Evolutionary conservation across 192 early-diverging fungal genomes (phyloP).

Genomic region (Coemansia sp.): DNA sequence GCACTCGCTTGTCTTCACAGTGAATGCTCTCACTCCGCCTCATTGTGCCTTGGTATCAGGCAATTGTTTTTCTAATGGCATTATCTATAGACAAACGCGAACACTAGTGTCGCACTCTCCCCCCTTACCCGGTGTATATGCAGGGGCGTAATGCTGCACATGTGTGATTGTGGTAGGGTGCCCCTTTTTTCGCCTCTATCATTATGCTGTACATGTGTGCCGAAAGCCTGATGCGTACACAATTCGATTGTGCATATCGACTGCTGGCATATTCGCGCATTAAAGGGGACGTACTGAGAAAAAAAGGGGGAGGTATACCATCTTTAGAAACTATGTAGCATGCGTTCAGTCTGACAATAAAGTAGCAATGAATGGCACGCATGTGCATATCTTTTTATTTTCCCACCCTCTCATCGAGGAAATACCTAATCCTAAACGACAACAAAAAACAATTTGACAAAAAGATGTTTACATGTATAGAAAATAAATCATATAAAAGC

Average conservation of each 20-base stretch:
- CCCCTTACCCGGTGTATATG: not conserved
- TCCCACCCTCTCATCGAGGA: not conserved
- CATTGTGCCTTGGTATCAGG: not conserved
- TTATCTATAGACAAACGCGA: not conserved
- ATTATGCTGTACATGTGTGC: not conserved
- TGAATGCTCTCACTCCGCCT: not conserved
- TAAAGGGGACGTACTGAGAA: not conserved
- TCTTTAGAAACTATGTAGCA: not conserved
- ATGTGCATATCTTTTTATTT: not conserved
- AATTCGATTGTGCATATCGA: not conserved
- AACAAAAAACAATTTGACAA: not conserved
- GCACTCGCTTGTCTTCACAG: not conserved
- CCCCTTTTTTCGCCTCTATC: not conserved
- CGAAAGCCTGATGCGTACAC: not conserved
- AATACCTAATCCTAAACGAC: not conserved
- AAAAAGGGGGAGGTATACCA: not conserved
- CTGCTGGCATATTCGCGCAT: not conserved
- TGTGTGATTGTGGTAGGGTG: not conserved
- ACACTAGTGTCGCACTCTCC: not conserved
- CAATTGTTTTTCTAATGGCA: not conserved
- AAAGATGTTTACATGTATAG: not conserved
- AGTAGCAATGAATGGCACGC: not conserved
- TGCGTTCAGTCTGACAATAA: not conserved
- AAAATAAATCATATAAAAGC: not conserved
- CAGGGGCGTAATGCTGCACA: not conserved